A percentile compares a stretch with the other conserved stretches of the same genome.
Conservation (phyloP, 371 early-diverging fungal species). For the Mortierella sp. region DNA sequence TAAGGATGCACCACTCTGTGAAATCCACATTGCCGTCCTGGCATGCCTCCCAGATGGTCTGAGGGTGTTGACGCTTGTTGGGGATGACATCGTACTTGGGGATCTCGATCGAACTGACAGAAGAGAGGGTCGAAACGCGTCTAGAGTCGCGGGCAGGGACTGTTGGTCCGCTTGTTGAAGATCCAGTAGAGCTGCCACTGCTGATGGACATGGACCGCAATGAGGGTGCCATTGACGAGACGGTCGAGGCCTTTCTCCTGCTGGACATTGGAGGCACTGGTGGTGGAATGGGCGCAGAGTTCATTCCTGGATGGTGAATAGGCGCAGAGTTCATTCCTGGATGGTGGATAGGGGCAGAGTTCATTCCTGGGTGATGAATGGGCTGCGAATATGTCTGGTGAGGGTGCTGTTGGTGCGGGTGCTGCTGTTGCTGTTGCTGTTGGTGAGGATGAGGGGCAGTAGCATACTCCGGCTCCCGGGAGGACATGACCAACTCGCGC, state of each 20-base stretch:
- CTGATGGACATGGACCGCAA: constrained; percentile 54
- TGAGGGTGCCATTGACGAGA: constrained; percentile 40
- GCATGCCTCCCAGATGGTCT: constrained; percentile 51
- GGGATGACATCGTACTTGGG: constrained; percentile 36
- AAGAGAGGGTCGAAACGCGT: constrained; percentile 48
- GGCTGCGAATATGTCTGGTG: neutral
- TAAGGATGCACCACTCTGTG: constrained; percentile 39
- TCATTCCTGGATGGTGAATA: neutral
- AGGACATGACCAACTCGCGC: constrained; percentile 29
- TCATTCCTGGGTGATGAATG: neutral
- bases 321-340: neutral
- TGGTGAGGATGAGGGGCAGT: neutral
- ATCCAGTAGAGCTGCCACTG: constrained; percentile 50
- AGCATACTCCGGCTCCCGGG: constrained; percentile 28
- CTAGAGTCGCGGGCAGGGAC: constrained; percentile 49
- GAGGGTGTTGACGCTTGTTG: constrained; percentile 27
- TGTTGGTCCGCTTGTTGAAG: constrained; percentile 27
- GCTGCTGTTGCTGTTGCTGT: neutral
- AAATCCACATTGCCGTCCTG: constrained; percentile 51
- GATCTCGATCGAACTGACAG: constrained; percentile 38
- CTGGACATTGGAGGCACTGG: constrained; percentile 41
- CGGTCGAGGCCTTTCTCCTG: constrained; percentile 49
- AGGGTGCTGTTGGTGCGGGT: neutral
- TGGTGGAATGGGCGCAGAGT: constrained; percentile 6
- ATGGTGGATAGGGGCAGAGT: neutral